Evolutionary conservation across 1,139 yeast genomes (phyloP).

Genomic region (Nakaseomyces nivariensis): DNA sequence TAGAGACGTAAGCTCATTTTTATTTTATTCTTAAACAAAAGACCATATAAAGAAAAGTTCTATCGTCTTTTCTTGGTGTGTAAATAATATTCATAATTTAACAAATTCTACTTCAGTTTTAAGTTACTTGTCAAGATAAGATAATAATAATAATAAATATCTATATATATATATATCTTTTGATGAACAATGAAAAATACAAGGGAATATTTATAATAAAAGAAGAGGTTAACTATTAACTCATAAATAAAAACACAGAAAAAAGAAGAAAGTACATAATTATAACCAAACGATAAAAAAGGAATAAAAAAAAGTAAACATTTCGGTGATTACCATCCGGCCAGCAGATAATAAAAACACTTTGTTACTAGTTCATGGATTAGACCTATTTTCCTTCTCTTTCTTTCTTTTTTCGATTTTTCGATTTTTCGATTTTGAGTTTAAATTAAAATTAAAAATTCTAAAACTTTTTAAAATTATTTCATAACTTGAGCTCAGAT

Average conservation of each 20-base stretch:
- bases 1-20: neutral
- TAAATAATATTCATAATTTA: neutral
- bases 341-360: neutral
- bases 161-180: no score
- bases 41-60: no score
- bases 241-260: neutral
- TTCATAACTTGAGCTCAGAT: conserved; percentile 58
- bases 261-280: neutral
- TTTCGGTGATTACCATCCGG: neutral
- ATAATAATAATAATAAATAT: no score
- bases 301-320: no score
- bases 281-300: neutral
- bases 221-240: neutral
- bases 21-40: neutral
- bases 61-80: neutral
- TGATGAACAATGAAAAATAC: neutral
- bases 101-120: neutral
- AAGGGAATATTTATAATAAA: no score
- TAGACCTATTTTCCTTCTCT: neutral
- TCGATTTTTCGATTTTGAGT: neutral
- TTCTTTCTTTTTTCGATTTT: neutral
- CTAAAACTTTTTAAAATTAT: neutral
- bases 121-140: no score
- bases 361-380: neutral
- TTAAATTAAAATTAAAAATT: neutral